phyloP scores from a whole-genome alignment of 225 moss, liverwort and hornwort species.

The Marchantia polymorpha region DNA sequence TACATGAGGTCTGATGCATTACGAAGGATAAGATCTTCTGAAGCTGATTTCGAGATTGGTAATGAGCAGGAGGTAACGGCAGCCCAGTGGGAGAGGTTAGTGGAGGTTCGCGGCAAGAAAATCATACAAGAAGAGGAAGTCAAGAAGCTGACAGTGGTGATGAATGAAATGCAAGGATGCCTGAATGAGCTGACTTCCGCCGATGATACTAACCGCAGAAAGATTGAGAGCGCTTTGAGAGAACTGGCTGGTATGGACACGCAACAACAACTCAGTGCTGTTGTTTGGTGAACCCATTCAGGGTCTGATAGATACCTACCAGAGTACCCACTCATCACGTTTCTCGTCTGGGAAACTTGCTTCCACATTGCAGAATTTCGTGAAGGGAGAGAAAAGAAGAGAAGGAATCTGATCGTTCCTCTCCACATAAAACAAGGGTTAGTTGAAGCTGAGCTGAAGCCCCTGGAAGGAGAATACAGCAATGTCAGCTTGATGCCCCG shows the following conservation, averaged over 20 bases:
- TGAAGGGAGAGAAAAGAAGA: constrained; percentile 53
- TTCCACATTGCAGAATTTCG: constrained; percentile 46
- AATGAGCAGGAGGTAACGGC: constrained; percentile 58
- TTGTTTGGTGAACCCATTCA: too few species aligned
- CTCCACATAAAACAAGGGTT: constrained; percentile 51
- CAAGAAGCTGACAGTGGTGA: constrained; percentile 40
- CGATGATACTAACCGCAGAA: constrained; percentile 60
- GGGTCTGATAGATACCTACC: too few species aligned
- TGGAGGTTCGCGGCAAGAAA: constrained; percentile 57
- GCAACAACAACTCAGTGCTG: not conserved
- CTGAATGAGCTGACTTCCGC: constrained; percentile 49
- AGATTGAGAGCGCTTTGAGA: constrained; percentile 59
- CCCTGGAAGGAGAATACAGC: constrained; percentile 66
- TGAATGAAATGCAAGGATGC: constrained; percentile 72
- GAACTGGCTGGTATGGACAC: constrained; percentile 43
- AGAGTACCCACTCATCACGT: not conserved
- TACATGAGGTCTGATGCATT: not conserved
- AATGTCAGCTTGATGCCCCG: constrained; percentile 54
- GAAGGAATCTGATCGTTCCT: constrained; percentile 62
- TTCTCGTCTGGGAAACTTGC: not conserved
- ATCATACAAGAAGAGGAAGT: constrained; percentile 81
- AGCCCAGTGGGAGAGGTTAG: constrained; percentile 63
- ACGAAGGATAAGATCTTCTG: not conserved
- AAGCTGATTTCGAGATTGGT: not conserved
- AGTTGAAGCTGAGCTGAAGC: constrained; percentile 73